Evolutionary conservation across 2,329 filamentous ascomycete species (phyloP), one percentile per base, ranked within the genome.

Genomic region (Arachnopeziza araneosa): DNA sequence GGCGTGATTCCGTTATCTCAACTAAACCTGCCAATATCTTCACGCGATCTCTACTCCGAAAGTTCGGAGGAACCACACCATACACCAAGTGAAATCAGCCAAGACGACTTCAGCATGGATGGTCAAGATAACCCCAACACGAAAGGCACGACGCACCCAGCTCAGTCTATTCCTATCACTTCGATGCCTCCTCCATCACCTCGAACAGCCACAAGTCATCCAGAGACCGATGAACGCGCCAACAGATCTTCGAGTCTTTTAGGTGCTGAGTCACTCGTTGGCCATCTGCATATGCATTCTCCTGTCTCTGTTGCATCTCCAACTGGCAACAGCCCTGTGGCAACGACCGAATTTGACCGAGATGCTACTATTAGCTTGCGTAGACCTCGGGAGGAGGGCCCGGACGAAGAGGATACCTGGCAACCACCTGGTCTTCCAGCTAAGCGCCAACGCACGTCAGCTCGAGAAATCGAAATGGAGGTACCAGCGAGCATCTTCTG

Each of bases 401-500:
- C 54, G 9, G 65, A 66, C 52, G 66, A 65, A 14, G 61, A 66
- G 57, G 61, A 59, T 19, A 24, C 26, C 24, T 69, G 67, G 66
- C 57, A 59, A 36, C 69, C 69, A 8, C 32, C 50, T n/a, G 69
- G 69, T 51, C 55, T 71, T 8, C 69, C 66, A 51, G 79, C 83
- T 22, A 78, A 78, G 23, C 75, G 84, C 55, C 78, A 77, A 57
- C 76, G 77, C 22, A 75, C 77, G 30, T 83, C 81, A 0, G 77
- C 77, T n/a, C 79, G 84, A 24, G 81, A 83, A 64, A 83, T 86
- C 50, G 83, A 87, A 65, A 74, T 76, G 22, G 80, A 81, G 3
- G 78, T 85, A 14, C 76, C 78, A 64, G 85, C 86, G 64, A 77
- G 75, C 7, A 76, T 77, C 0, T 88, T 82, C 67, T 88, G 85